These are phyloP conservation scores for Lentinula novae-zelandiae DNA, from an alignment of 1,284 basidiomycete genomes.

Conservation along the genomic window DNA sequence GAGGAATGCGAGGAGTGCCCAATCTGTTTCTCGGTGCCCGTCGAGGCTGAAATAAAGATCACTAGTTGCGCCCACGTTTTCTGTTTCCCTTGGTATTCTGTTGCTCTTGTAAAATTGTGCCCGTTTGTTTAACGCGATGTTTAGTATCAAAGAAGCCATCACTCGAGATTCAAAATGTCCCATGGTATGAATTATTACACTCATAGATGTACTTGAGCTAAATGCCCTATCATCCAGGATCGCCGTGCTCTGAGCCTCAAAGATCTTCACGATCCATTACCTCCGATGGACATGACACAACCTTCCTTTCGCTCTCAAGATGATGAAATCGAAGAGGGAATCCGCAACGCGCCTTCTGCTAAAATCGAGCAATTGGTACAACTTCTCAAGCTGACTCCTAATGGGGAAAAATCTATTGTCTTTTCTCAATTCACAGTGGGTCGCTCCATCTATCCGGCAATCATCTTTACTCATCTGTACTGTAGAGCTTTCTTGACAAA, in stretches of 20 bases:
- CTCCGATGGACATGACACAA: conserved; percentile 65
- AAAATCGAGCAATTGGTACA: conserved; percentile 81
- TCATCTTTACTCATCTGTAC: not conserved
- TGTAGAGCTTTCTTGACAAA: conserved; percentile 62
- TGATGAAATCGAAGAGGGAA: conserved; percentile 36
- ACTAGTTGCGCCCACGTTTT: conserved; percentile 78
- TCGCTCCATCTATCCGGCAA: not conserved
- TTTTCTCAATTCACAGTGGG: conserved; percentile 80
- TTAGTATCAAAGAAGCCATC: conserved; percentile 67
- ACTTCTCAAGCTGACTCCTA: conserved; percentile 65
- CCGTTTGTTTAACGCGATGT: not conserved
- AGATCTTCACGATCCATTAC: conserved; percentile 68
- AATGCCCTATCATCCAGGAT: conserved; percentile 41
- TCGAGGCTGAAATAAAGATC: conserved; percentile 60
- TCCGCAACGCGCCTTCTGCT: conserved; percentile 61
- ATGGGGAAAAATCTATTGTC: conserved; percentile 74
- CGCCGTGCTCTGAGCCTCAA: conserved; percentile 58
- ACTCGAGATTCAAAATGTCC: conserved; percentile 71
- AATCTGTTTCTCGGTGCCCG: conserved; percentile 66
- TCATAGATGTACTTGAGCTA: not conserved
- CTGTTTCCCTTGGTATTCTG: conserved; percentile 64
- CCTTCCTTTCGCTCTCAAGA: conserved; percentile 35
- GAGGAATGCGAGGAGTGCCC: conserved; percentile 86
- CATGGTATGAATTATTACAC: conserved; percentile 48
- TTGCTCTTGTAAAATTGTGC: not conserved